A percentile compares a stretch with the other conserved stretches of the same genome.
These are phyloP conservation scores for Solanum ossicruentum DNA, from an alignment of 257 asterid genomes.

Conservation along the genomic window DNA sequence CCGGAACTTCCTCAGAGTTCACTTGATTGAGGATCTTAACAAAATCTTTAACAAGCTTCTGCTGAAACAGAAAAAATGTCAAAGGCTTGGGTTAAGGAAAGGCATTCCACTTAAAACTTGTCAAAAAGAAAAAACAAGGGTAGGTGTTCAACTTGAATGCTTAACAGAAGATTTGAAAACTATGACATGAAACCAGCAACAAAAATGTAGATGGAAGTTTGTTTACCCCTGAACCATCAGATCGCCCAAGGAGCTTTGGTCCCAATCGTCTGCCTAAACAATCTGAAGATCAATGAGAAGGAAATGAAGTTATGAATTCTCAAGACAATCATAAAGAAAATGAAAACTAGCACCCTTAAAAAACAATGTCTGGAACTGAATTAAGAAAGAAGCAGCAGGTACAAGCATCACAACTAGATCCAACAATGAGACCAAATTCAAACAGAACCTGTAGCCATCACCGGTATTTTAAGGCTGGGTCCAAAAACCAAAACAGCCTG, in stretches of 20 bases:
- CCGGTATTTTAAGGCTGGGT: background rate
- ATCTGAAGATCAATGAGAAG: slow-evolving; percentile 35
- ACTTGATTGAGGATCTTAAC: slow-evolving; percentile 88
- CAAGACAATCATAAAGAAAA: background rate
- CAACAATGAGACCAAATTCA: background rate
- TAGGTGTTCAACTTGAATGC: background rate
- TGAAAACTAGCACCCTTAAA: background rate
- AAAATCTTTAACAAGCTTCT: slow-evolving; percentile 87
- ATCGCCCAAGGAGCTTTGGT: slow-evolving; percentile 88
- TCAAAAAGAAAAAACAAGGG: background rate
- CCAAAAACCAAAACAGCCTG: background rate
- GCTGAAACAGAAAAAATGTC: slow-evolving; percentile 21
- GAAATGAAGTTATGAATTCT: background rate
- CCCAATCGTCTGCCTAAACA: slow-evolving; percentile 96
- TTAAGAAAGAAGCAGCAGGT: background rate
- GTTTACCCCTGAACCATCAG: slow-evolving; percentile 89
- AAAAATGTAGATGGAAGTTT: background rate
- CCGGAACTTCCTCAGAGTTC: slow-evolving; percentile 82
- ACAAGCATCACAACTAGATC: background rate
- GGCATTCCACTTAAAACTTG: background rate
- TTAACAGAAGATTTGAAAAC: background rate
- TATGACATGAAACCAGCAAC: background rate
- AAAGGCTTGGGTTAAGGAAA: background rate
- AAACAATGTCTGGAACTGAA: background rate
- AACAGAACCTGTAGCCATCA: background rate